These are phyloP conservation scores for Betula pendula DNA, from an alignment of 306 rosid genomes.

Conservation along the genomic window DNA sequence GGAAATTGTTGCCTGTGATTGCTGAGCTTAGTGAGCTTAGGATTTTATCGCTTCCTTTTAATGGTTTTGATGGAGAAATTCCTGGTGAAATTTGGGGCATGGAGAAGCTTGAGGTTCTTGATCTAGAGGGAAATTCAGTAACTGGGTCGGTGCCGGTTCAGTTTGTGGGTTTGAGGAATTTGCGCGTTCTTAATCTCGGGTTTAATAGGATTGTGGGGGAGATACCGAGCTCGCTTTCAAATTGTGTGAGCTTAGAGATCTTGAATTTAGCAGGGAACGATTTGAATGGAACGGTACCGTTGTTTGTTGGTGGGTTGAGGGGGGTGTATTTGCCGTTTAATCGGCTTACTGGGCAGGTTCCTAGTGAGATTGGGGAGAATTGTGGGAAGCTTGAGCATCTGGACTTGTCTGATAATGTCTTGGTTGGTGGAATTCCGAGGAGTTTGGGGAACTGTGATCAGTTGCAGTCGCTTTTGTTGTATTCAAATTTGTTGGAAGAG, in stretches of 20 bases:
- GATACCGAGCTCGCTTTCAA: constrained; percentile 53
- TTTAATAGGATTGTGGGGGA: constrained; percentile 66
- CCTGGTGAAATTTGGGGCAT: constrained; percentile 64
- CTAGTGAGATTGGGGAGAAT: constrained; percentile 60
- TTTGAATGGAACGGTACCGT: constrained; percentile 72
- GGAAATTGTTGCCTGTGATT: constrained; percentile 54
- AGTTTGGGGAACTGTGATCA: constrained; percentile 72
- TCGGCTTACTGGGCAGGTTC: constrained; percentile 54
- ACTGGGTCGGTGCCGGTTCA: constrained; percentile 49
- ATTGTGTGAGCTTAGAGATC: constrained; percentile 48
- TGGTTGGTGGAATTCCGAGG: constrained; percentile 51
- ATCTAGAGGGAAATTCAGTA: constrained; percentile 75
- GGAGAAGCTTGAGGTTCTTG: constrained; percentile 77
- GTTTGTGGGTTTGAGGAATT: constrained; percentile 36
- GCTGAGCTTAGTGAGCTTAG: constrained; percentile 66
- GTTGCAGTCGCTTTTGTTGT: constrained; percentile 60
- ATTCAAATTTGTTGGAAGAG: constrained; percentile 72
- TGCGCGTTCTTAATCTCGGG: constrained; percentile 73
- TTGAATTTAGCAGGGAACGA: constrained; percentile 71
- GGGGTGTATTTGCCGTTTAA: constrained; percentile 68
- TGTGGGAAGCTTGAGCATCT: constrained; percentile 83
- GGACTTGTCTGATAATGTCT: constrained; percentile 75
- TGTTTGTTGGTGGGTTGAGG: constrained; percentile 57
- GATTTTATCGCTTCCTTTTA: constrained; percentile 68
- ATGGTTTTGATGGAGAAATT: constrained; percentile 60